Evolutionary conservation across 2,329 filamentous ascomycete species (phyloP), one percentile per base, ranked within the genome.

Genomic region (Fusarium circinatum): DNA sequence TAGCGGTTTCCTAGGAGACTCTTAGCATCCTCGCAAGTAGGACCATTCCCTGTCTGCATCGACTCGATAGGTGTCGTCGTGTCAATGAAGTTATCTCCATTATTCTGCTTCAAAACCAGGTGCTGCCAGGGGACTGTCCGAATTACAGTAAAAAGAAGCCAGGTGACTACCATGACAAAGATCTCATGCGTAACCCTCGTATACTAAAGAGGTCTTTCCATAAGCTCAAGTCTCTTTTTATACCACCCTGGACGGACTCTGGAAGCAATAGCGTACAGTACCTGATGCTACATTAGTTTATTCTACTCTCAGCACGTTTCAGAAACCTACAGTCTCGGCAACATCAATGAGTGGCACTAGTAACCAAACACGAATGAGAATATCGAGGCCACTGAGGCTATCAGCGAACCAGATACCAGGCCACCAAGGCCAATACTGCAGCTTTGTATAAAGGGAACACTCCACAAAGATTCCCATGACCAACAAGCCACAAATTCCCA

Each of bases 341-440:
- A 76, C 9, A 41, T 79, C 76, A 8, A 78, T 47, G 6, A 79
- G 57, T 15, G 78, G 75, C 32, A 71, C 65, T 11, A 79, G 73
- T 12, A 76, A 52, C 74, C 69, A 73, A 20, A 65, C 44, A 45
- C 75, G 69, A 49, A 70, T 41, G 59, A 75, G 72, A 4, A 45
- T 48, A 22, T 74, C 57, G n/a, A 30, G 28, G 17, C 39, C n/a
- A 28, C 52, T 70, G 39, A 73, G 64, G 22, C 61, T 26, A 28
- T 57, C 58, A 4, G 64, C 34, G 26, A 79, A 74, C 78, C 77
- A 79, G 39, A 72, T 68, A 5, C 36, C 41, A 28, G 60, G 32
- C 34, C 73, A 63, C 34, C 73, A 58, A 34, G 69, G 38, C 68
- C 55, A 62, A 18, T 52, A 52, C 11, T 63, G 69, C 14, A 70